Conservation (phyloP, 306 rosid species). For the Vigna angularis region DNA sequence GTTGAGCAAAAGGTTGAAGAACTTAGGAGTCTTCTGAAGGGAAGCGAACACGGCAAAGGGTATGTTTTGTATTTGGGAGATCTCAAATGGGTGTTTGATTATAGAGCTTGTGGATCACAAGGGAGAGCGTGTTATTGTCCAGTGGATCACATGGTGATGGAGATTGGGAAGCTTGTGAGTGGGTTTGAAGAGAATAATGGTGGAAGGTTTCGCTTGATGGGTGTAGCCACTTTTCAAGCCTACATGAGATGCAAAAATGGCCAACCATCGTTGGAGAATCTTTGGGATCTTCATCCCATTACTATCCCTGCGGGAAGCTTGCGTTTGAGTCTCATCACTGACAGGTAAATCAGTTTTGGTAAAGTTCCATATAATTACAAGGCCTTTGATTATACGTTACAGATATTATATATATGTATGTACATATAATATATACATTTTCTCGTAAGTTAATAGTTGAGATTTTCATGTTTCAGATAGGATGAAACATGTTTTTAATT, state of each 20-base stretch:
- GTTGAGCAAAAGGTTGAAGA: conserved; percentile 80
- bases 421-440: neutral
- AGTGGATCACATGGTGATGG: conserved; percentile 79
- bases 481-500: neutral
- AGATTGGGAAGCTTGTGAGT: conserved; percentile 79
- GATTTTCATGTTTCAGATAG: neutral
- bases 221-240: conserved; percentile 83
- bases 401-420: too few species aligned
- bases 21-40: conserved; percentile 52
- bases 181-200: conserved; percentile 51
- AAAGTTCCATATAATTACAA: conserved; percentile 43
- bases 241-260: conserved; percentile 85
- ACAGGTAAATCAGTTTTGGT: conserved; percentile 67
- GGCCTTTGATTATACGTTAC: neutral
- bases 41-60: conserved; percentile 57
- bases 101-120: conserved; percentile 49
- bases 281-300: conserved; percentile 91
- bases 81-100: conserved; percentile 75
- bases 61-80: conserved; percentile 85
- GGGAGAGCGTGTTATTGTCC: conserved; percentile 69
- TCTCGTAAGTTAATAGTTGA: neutral
- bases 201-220: conserved; percentile 79
- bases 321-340: conserved; percentile 76
- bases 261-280: conserved; percentile 69
- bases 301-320: conserved; percentile 80